Conservation (phyloP, 192 early-diverging fungal genomes). For the Mycoemilia scoparia region DNA sequence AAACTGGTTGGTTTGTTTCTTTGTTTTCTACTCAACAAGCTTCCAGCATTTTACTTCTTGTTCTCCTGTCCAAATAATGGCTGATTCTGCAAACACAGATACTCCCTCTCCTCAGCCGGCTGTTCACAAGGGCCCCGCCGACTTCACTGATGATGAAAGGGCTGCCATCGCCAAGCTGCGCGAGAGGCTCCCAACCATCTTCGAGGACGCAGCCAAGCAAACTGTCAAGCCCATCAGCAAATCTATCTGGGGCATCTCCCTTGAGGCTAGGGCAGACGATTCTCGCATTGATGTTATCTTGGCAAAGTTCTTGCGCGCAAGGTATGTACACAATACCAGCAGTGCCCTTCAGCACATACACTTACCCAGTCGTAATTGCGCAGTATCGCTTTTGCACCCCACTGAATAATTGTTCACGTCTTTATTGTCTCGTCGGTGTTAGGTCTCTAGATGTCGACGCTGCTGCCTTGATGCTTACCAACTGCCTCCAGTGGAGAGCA, state of each 20-base stretch:
- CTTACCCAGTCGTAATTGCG: background rate
- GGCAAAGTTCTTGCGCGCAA: conserved; percentile 35
- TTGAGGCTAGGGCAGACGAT: conserved; percentile 26
- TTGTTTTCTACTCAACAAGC: too few relatives aligned
- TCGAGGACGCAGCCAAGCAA: conserved; percentile 11
- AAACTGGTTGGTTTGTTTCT: too few relatives aligned
- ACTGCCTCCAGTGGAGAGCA: conserved; percentile 34
- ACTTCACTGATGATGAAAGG: conserved; percentile 24
- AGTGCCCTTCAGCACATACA: background rate
- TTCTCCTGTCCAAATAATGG: too few relatives aligned
- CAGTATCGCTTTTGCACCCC: background rate
- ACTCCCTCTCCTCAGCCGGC: too few relatives aligned
- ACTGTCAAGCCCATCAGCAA: conserved; percentile 4
- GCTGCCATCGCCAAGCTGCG: conserved; percentile 26
- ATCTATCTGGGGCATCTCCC: conserved; percentile 30
- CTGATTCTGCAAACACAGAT: too few relatives aligned
- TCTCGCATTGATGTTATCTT: conserved; percentile 34
- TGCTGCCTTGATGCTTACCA: conserved; percentile 30
- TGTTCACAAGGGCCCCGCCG: too few relatives aligned
- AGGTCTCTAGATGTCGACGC: conserved; percentile 14
- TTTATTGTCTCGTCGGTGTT: background rate
- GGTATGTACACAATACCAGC: background rate
- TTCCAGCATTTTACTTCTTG: too few relatives aligned
- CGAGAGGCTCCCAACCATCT: conserved; percentile 23
- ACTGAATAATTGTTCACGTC: too few relatives aligned